Percentiles rank a stretch among this genome's conserved stretches.
phyloP scores from a whole-genome alignment of 371 early-diverging fungal genomes.

The Mortierella polycephala region DNA sequence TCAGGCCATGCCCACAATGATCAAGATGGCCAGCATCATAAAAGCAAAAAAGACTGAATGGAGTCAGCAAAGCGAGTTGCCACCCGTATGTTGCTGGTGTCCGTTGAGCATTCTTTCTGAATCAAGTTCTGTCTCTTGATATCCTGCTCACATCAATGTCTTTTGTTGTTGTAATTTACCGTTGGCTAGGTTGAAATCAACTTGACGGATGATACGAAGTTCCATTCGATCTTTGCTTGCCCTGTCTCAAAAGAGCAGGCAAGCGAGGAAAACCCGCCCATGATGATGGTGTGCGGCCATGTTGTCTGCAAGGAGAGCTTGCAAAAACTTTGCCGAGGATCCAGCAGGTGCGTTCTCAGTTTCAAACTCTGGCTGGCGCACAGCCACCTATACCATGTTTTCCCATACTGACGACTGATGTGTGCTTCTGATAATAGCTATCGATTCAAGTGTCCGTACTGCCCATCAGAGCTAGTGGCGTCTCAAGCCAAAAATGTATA shows the following conservation, averaged over 20 bases:
- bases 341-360: conserved; percentile 11
- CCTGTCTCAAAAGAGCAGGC: conserved; percentile 97
- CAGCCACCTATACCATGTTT: background rate
- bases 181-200: conserved; percentile 78
- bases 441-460: conserved; percentile 97
- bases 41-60: conserved; percentile 87
- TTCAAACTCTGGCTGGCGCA: background rate
- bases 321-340: conserved; percentile 69
- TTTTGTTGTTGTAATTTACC: background rate
- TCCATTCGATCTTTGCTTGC: conserved; percentile 97
- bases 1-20: conserved; percentile 88
- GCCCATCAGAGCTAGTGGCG: conserved; percentile 86
- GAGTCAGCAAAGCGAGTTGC: conserved; percentile 88
- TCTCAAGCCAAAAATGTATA: conserved; percentile 83
- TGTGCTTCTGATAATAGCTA: conserved; percentile 38
- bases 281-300: conserved; percentile 98
- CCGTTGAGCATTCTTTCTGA: background rate
- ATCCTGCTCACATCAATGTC: no score
- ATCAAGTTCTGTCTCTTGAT: background rate
- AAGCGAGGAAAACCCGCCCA: conserved; percentile 95
- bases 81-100: conserved; percentile 63
- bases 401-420: no score
- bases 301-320: conserved; percentile 94
- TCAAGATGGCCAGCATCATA: conserved; percentile 89
- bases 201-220: conserved; percentile 81